Evolutionary conservation across 352 stramenopile genomes (phyloP).

Genomic region (Blastocystis sp.): DNA sequence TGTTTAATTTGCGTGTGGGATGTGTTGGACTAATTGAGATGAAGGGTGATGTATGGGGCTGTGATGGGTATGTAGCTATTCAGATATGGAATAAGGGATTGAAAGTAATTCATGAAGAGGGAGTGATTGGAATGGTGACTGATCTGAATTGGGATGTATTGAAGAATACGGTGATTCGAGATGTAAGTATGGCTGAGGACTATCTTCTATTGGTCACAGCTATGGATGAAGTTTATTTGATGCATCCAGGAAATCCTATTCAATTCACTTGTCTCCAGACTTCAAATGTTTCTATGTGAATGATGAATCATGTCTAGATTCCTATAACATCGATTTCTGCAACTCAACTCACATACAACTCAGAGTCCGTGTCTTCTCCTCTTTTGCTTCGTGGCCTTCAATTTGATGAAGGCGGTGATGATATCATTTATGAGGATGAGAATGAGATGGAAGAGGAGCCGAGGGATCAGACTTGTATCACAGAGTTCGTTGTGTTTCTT

Average conservation of each 20-base stretch:
- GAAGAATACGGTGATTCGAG: neutral
- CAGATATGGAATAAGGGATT: slow-evolving; percentile 34
- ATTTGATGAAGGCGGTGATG: neutral
- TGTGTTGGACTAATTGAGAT: slow-evolving; percentile 2
- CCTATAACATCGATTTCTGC: neutral
- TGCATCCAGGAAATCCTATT: neutral
- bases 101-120: neutral
- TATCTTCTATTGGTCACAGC: neutral
- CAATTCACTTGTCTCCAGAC: neutral
- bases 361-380: neutral
- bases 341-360: neutral
- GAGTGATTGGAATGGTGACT: neutral
- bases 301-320: neutral
- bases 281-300: neutral
- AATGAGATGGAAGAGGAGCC: neutral
- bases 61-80: neutral
- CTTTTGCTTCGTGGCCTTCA: neutral
- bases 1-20: neutral
- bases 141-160: neutral
- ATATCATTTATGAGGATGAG: neutral
- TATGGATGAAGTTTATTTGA: neutral
- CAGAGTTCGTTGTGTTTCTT: neutral
- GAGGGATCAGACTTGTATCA: neutral
- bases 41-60: neutral
- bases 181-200: neutral